Conservation (phyloP, 2,329 filamentous ascomycete genomes). For the Lomentospora prolificans region DNA sequence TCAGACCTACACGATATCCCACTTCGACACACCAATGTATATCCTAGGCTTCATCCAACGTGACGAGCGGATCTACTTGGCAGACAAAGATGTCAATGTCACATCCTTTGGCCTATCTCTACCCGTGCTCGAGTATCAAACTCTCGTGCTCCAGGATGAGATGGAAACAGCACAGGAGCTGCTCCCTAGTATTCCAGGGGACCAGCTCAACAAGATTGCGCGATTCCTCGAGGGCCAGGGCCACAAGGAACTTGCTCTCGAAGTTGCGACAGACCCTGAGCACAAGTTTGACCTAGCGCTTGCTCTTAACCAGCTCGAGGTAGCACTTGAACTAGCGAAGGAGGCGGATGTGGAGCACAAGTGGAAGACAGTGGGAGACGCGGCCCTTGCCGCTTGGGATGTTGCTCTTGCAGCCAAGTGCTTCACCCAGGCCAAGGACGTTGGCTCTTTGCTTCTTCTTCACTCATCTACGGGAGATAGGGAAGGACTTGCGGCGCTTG, state of each 20-base stretch:
- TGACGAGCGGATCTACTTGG: slow-evolving; percentile 89
- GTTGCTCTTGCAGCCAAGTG: slow-evolving; percentile 83
- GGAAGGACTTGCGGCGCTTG: slow-evolving; percentile 62
- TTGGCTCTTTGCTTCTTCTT: slow-evolving; percentile 79
- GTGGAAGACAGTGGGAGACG: slow-evolving; percentile 96
- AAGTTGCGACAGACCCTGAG: slow-evolving; percentile 88
- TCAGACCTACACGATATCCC: slow-evolving; percentile 93
- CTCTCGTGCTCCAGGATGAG: slow-evolving; percentile 84
- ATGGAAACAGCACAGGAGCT: slow-evolving; percentile 85
- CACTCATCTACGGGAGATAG: slow-evolving; percentile 78
- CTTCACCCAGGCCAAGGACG: slow-evolving; percentile 81
- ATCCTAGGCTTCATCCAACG: slow-evolving; percentile 89
- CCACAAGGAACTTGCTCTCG: slow-evolving; percentile 88
- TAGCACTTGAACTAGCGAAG: slow-evolving; percentile 75
- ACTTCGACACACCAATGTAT: slow-evolving; percentile 94
- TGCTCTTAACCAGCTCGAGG: slow-evolving; percentile 69
- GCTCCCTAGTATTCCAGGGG: slow-evolving; percentile 72
- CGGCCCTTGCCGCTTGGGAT: slow-evolving; percentile 79
- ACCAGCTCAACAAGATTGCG: slow-evolving; percentile 96
- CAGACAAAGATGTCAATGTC: slow-evolving; percentile 89
- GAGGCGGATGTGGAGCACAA: slow-evolving; percentile 87
- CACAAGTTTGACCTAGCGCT: slow-evolving; percentile 94
- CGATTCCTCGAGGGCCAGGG: slow-evolving; percentile 95
- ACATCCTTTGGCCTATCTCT: slow-evolving; percentile 87
- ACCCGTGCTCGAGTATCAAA: slow-evolving; percentile 93